These are phyloP conservation scores for Brassica hybrid DNA, from an alignment of 441 rosid species.

Conservation along the genomic window DNA sequence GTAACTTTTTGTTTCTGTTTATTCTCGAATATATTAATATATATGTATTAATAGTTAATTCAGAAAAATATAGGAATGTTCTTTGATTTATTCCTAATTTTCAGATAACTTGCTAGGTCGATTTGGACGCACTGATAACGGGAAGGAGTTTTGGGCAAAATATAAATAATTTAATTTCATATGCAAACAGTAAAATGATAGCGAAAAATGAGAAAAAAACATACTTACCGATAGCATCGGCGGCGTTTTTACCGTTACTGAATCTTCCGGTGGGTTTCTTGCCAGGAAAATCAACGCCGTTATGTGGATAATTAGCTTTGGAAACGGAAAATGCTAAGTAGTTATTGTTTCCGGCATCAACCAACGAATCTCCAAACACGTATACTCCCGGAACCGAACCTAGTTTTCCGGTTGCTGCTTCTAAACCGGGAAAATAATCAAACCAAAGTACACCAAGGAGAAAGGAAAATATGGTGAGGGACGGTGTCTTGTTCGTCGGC, in stretches of 20 bases:
- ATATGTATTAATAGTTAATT: too few relatives aligned
- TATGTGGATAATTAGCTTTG: conserved; percentile 52
- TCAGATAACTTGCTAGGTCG: too few relatives aligned
- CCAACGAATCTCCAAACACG: conserved; percentile 62
- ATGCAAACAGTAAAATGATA: background rate
- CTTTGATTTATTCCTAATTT: too few relatives aligned
- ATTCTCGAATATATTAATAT: too few relatives aligned
- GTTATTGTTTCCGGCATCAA: conserved; percentile 66
- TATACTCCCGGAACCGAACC: conserved; percentile 49
- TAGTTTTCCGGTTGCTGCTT: conserved; percentile 23
- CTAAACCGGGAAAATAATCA: conserved; percentile 26
- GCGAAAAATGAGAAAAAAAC: background rate
- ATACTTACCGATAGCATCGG: conserved; percentile 66
- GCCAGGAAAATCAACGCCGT: conserved; percentile 61
- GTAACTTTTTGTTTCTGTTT: background rate
- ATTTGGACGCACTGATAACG: too few relatives aligned
- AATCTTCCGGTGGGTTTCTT: conserved; percentile 61
- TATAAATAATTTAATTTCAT: background rate
- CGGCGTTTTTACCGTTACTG: conserved; percentile 70
- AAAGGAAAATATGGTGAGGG: conserved; percentile 17
- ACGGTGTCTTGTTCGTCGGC: conserved; percentile 30
- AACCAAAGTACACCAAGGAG: conserved; percentile 36
- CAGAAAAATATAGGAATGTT: too few relatives aligned
- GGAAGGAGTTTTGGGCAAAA: too few relatives aligned
- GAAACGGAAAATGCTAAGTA: conserved; percentile 44